Conservation (phyloP, 192 early-diverging fungal species). For the Anaeromyces robustus region DNA sequence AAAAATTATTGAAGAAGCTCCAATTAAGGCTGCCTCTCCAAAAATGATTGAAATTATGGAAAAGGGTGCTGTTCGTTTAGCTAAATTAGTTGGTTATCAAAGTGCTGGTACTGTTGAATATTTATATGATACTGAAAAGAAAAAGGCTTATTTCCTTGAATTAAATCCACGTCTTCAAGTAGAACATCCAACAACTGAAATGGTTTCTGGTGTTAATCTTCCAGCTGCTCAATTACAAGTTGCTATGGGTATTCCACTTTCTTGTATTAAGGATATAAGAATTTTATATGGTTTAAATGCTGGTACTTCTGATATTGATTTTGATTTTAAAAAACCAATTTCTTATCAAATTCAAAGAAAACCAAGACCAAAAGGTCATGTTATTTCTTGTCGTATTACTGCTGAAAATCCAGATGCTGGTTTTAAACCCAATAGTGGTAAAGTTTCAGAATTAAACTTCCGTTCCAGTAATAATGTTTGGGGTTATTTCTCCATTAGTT, state of each 20-base stretch:
- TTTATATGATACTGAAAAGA: conserved; percentile 71
- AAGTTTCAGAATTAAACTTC: conserved; percentile 96
- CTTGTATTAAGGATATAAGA: conserved; percentile 88
- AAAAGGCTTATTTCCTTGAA: conserved; percentile 89
- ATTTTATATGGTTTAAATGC: conserved; percentile 61
- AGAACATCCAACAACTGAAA: conserved; percentile 97
- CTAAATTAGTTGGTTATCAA: conserved; percentile 85
- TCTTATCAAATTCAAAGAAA: conserved; percentile 74
- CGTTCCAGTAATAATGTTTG: conserved; percentile 87
- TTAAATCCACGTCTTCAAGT: conserved; percentile 96
- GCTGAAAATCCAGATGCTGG: conserved; percentile 99
- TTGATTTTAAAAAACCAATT: conserved; percentile 65
- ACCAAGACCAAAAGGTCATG: conserved; percentile 88
- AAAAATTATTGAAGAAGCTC: conserved; percentile 98
- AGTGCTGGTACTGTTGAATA: conserved; percentile 96
- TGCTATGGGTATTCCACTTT: conserved; percentile 97
- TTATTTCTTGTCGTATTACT: conserved; percentile 95
- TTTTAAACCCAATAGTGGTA: conserved; percentile 94
- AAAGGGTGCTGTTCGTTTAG: conserved; percentile 86
- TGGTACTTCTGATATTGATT: conserved; percentile 79
- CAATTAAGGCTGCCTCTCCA: conserved; percentile 67
- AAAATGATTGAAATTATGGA: conserved; percentile 82
- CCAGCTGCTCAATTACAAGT: conserved; percentile 96
- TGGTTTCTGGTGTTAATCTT: conserved; percentile 95
- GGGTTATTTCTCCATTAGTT: conserved; percentile 97